A percentile compares a stretch with the other conserved stretches of the same genome.
Conservation (phyloP, 1,139 yeast species). For the Wickerhamomyces sp. region DNA sequence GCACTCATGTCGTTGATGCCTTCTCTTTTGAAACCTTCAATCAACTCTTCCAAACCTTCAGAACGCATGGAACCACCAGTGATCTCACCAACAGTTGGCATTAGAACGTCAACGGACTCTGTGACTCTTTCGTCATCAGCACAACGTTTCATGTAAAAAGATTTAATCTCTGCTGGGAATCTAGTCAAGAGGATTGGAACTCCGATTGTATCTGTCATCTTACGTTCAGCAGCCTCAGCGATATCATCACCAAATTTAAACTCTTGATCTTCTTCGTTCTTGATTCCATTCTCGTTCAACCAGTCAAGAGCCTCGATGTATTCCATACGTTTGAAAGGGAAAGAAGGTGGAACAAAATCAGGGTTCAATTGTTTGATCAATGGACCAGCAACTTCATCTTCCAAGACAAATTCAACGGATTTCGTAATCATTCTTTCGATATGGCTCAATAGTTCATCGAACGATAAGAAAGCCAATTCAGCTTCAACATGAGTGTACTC, state of each 20-base stretch:
- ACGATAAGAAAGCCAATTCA: constrained; percentile 80
- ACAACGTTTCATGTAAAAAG: constrained; percentile 96
- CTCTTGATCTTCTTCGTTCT: constrained; percentile 88
- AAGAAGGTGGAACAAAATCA: constrained; percentile 68
- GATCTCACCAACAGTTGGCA: constrained; percentile 98
- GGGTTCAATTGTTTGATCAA: constrained; percentile 91
- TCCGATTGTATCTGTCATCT: constrained; percentile 93
- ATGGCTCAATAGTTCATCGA: constrained; percentile 82
- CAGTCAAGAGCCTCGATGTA: constrained; percentile 89
- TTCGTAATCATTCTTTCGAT: constrained; percentile 74
- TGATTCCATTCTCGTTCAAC: constrained; percentile 92
- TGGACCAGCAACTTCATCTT: constrained; percentile 90
- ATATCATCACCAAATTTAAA: constrained; percentile 98
- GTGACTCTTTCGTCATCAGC: constrained; percentile 89
- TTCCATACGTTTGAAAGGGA: constrained; percentile 88
- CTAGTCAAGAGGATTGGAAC: constrained; percentile 86
- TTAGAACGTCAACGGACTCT: constrained; percentile 94
- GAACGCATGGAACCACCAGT: constrained; percentile 99
- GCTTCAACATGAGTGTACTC: constrained; percentile 97
- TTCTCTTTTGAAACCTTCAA: constrained; percentile 91
- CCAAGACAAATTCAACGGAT: constrained; percentile 69
- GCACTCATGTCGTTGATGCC: constrained; percentile 65
- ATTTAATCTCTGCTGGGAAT: constrained; percentile 96
- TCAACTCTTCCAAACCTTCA: constrained; percentile 69
- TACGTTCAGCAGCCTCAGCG: constrained; percentile 99